These are phyloP conservation scores for Termitomyces sp. DNA, from an alignment of 768 basidiomycete species.

Conservation along the genomic window DNA sequence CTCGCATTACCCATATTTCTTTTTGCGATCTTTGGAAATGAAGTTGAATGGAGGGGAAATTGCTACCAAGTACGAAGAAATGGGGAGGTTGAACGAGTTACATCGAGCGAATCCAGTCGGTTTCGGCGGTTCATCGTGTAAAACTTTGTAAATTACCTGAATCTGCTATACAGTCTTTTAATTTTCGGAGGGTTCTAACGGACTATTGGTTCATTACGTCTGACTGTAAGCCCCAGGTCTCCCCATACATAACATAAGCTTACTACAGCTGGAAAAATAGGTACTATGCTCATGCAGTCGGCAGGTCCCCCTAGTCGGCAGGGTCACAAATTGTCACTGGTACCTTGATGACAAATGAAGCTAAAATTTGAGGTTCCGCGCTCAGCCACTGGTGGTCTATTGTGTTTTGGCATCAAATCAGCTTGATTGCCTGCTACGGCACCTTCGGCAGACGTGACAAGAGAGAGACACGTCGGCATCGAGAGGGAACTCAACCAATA, in stretches of 20 bases:
- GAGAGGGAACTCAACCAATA: too few species aligned
- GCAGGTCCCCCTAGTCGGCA: too few species aligned
- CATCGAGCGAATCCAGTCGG: conserved; percentile 15
- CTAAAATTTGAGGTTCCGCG: too few species aligned
- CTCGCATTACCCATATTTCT: conserved; percentile 87
- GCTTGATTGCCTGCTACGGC: too few species aligned
- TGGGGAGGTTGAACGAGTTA: conserved; percentile 53
- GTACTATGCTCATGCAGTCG: too few species aligned
- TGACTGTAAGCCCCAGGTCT: not conserved
- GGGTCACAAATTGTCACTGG: too few species aligned
- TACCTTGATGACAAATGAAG: too few species aligned
- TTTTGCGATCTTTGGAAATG: conserved; percentile 73
- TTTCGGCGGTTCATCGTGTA: conserved; percentile 18
- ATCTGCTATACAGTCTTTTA: conserved; percentile 7
- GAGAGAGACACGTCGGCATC: too few species aligned
- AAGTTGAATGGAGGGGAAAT: conserved; percentile 84
- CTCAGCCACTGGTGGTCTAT: too few species aligned
- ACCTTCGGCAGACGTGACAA: too few species aligned
- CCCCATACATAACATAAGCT: too few species aligned
- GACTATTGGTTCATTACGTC: not conserved
- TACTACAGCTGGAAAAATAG: not conserved
- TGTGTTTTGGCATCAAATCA: too few species aligned
- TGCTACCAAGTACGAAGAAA: conserved; percentile 68
- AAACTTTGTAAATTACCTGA: conserved; percentile 21
- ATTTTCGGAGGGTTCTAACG: not conserved